Evolutionary conservation across 352 stramenopile genomes (phyloP), one percentile per base, ranked within the genome.

Genomic region (Albugo laibachii): DNA sequence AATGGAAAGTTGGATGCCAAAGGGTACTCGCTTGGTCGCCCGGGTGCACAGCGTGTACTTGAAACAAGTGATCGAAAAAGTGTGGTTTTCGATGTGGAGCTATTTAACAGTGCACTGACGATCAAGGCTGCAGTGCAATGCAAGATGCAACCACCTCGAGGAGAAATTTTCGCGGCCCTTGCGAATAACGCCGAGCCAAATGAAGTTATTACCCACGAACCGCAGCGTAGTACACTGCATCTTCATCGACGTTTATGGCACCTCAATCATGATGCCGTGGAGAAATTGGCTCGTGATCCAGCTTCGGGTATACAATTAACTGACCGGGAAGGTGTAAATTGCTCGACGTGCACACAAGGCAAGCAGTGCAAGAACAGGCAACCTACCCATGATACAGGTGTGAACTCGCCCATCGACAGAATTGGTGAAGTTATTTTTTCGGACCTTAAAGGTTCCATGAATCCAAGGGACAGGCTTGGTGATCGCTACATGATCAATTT

Each of bases 401-500:
- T 11, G 12, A n/a, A 52, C 19, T 52, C 47, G 15, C 50, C 47
- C n/a, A 39, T 61, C 3, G 41, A 57, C 39, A 15, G 19, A 27
- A 41, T 61, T 13, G 55, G 42, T 15, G 36, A 20, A 0, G 41
- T 31, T 31, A 31, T 31, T 31, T 31, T 2, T 8, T 31, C 24
- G 24, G 24, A 31, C 8, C 24, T 31, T 8, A 31, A 31, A 31
- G 24, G 24, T 31, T 8, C 24, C 24, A 53, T 62, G 50, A 57
- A 39, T 0, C 49, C 54, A 13, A 31, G 11, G 1, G 50, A 44
- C 15, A 5, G 45, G 10, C 37, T 54, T 2, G n/a, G 18, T 0
- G 56, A 57, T 5, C 13, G 45, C 2, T 53, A 60, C 14, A 14
- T 59, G 36, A 45, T 53, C 0, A 56, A 59, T 12, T 54, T 59